Evolutionary conservation across 371 early-diverging fungal species (phyloP).

Genomic region (Chytridium lagenaria): DNA sequence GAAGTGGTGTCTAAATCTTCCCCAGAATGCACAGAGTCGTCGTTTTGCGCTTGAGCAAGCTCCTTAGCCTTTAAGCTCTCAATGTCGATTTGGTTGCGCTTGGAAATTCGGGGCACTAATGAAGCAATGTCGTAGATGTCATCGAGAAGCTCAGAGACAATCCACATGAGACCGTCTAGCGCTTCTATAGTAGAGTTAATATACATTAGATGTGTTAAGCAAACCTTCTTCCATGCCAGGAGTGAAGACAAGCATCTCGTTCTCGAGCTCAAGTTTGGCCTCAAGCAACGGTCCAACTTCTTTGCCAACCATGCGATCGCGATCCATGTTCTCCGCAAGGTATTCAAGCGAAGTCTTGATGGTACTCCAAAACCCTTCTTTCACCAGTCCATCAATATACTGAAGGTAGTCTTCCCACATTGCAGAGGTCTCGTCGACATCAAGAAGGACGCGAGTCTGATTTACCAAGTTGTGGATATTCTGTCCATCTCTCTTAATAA

Average conservation of each 20-base stretch:
- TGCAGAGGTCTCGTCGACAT: conserved; percentile 43
- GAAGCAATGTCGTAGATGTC: conserved; percentile 60
- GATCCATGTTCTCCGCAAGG: conserved; percentile 60
- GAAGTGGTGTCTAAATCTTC: conserved; percentile 29
- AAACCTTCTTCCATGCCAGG: conserved; percentile 64
- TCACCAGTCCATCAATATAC: conserved; percentile 58
- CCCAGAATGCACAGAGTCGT: conserved; percentile 17
- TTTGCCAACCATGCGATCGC: conserved; percentile 43
- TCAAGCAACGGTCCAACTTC: conserved; percentile 63
- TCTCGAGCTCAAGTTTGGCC: conserved; percentile 62
- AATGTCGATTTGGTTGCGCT: neutral
- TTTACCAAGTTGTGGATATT: conserved; percentile 52
- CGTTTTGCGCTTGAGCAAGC: conserved; percentile 17
- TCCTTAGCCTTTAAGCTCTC: conserved; percentile 10
- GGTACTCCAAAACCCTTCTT: conserved; percentile 56
- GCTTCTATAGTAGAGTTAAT: no score
- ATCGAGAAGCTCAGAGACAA: conserved; percentile 55
- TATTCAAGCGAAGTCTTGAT: conserved; percentile 59
- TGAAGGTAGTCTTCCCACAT: conserved; percentile 56
- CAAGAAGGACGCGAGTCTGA: conserved; percentile 53
- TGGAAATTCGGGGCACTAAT: conserved; percentile 59
- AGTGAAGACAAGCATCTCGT: conserved; percentile 58
- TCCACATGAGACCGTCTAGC: conserved; percentile 45
- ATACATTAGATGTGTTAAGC: neutral
- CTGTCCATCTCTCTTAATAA: conserved; percentile 58